Conservation (phyloP, 805 yeast genomes). For the Candida hungchunana region DNA sequence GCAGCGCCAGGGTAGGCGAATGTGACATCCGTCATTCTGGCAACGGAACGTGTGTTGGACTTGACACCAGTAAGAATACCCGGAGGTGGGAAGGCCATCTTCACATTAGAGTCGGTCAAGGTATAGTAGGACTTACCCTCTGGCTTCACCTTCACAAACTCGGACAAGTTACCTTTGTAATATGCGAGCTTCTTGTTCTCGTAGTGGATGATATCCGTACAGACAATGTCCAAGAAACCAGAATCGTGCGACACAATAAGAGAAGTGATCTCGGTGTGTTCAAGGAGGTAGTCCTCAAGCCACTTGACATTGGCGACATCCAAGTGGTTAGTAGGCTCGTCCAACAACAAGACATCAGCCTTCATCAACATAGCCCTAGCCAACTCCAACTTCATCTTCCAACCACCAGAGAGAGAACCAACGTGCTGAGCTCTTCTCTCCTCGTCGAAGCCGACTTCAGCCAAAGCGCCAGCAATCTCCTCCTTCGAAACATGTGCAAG, state of each 20-base stretch:
- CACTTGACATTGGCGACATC: conserved; percentile 92
- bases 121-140: conserved; percentile 97
- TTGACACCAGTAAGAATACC: conserved; percentile 97
- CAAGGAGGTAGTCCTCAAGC: conserved; percentile 83
- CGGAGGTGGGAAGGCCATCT: conserved; percentile 98
- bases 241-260: conserved; percentile 97
- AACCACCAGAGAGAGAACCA: conserved; percentile 95
- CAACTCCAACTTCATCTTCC: conserved; percentile 98
- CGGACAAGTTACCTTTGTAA: conserved; percentile 94
- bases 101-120: conserved; percentile 84
- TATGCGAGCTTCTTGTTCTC: conserved; percentile 92
- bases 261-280: conserved; percentile 85
- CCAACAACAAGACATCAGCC: conserved; percentile 90
- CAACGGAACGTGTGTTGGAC: conserved; percentile 91
- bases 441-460: conserved; percentile 85
- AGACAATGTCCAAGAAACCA: conserved; percentile 90
- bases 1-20: conserved; percentile 87
- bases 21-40: conserved; percentile 78
- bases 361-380: conserved; percentile 99
- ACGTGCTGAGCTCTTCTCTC: conserved; percentile 87
- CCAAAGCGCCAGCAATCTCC: conserved; percentile 73
- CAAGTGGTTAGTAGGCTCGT: conserved; percentile 98
- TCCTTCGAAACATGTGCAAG: conserved; percentile 56
- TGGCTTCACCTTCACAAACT: conserved; percentile 86
- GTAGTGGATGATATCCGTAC: conserved; percentile 95